A percentile compares a stretch with the other conserved stretches of the same genome.
phyloP scores from a whole-genome alignment of 768 basidiomycete genomes.

The Tricholomella constricta region DNA sequence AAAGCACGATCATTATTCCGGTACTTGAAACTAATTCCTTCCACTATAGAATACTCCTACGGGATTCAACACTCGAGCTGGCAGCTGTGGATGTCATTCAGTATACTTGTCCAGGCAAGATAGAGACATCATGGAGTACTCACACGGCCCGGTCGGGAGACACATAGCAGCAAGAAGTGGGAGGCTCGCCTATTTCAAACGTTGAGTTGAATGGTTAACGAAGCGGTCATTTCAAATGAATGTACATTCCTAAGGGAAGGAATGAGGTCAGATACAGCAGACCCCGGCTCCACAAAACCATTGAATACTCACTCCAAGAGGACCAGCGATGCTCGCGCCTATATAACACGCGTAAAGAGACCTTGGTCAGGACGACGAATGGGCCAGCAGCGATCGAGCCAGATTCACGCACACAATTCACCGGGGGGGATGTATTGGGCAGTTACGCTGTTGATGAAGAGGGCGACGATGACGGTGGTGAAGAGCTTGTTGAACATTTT shows the following conservation, averaged over 20 bases:
- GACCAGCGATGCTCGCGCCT: slow-evolving; percentile 14
- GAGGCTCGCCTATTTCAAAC: not conserved
- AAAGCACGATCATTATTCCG: too few species aligned
- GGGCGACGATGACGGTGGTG: not conserved
- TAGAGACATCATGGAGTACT: not conserved
- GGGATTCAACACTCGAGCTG: not conserved
- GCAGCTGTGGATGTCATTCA: not conserved
- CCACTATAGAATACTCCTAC: too few species aligned
- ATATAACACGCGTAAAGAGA: not conserved
- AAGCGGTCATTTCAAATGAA: not conserved
- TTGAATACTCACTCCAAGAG: slow-evolving; percentile 12
- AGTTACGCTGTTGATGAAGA: not conserved
- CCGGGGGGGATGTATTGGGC: not conserved
- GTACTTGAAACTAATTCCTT: too few species aligned
- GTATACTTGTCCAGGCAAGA: not conserved
- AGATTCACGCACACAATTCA: slow-evolving; percentile 3
- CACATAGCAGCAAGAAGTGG: slow-evolving; percentile 3
- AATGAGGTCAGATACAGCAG: slow-evolving; percentile 11
- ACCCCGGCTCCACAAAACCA: not conserved
- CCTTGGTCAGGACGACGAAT: not conserved
- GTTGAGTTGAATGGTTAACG: not conserved
- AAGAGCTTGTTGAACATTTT: slow-evolving; percentile 6
- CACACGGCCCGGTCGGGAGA: slow-evolving; percentile 8
- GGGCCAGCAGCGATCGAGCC: not conserved
- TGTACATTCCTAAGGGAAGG: slow-evolving; percentile 5